phyloP scores from a whole-genome alignment of 805 yeast species.

The Jamesozyma hellenica region DNA sequence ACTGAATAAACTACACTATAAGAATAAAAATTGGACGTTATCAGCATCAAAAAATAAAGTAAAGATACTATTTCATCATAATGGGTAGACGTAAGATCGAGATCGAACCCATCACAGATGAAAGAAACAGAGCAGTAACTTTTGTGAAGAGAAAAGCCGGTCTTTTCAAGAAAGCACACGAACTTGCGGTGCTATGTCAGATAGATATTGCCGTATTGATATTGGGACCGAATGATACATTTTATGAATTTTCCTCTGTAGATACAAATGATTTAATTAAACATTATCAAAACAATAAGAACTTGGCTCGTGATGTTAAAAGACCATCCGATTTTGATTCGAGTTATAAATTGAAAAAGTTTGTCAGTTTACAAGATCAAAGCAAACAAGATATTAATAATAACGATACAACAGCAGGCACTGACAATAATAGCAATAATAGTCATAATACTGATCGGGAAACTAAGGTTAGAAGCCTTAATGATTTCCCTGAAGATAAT shows the following conservation, averaged over 20 bases:
- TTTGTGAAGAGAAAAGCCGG: conserved; percentile 94
- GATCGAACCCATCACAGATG: conserved; percentile 83
- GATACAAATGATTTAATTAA: conserved; percentile 44
- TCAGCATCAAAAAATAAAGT: too few relatives aligned
- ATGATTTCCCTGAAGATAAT: neutral
- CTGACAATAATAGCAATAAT: neutral
- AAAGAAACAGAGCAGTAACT: conserved; percentile 58
- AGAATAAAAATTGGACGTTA: too few relatives aligned
- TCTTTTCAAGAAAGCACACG: conserved; percentile 56
- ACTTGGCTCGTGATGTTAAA: conserved; percentile 45
- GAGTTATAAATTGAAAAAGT: conserved; percentile 38
- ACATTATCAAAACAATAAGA: conserved; percentile 28
- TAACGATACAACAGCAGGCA: neutral
- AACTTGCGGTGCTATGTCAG: conserved; percentile 75
- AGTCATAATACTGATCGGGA: too few relatives aligned
- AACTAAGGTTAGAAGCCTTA: too few relatives aligned
- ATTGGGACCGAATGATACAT: conserved; percentile 68
- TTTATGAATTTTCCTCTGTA: conserved; percentile 78
- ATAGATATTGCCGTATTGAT: conserved; percentile 88
- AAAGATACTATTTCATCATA: too few relatives aligned
- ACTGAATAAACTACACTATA: too few relatives aligned
- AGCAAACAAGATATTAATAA: neutral
- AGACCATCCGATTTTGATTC: conserved; percentile 55
- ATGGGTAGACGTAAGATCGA: conserved; percentile 98
- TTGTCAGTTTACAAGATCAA: conserved; percentile 12